Base-by-base conservation (phyloP, 768 basidiomycete genomes). In the Pleurotus pulmonarius region DNA sequence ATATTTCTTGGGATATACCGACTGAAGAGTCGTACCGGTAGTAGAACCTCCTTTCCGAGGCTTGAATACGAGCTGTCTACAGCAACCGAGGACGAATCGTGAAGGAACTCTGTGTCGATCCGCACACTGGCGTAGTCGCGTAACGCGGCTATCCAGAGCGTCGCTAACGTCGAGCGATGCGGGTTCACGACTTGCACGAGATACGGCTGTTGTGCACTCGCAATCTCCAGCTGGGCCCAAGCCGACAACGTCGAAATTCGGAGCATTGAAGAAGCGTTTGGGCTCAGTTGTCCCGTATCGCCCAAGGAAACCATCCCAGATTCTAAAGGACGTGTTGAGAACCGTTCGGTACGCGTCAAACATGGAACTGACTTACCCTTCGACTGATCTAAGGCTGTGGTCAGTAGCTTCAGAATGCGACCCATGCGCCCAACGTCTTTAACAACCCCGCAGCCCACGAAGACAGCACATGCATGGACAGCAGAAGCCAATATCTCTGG, bases 181-280 rank as follows among this genome's bases (percentile, higher is more conserved):
- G 95, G 94, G 58, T 86, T 83, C 45, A 98, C 80, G 1, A 99
- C 90, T 37, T 88, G 81, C 18, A 79, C 73, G 8, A 99, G 78
- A 67, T 97, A 98, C 1, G 69, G 62, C 64, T 94, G 92, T 29
- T 83, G 77, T 0, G 77, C 68, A 53, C 88, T 87, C 2, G 95
- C 86, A 3, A 93, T 81, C 65, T 93, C 84, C 13, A 99, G 76
- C 66, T 96, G 88, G 5, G 95, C 95, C 96, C 96, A 99, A 1
- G 95, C 96, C 1, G 94, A 90, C 38, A 98, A 74, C 1, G 92
- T 90, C 1, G 95, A 94, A 22, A 98, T 90, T 53, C 93, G 83
- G 48, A 99, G 73, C 92, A 97, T 96, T 39, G 94, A 88, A 0
- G 94, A 91, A 3, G 95, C 96, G 63, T 98, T 98, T 3, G 95